These are phyloP conservation scores for Monotropa hypopitys DNA, from an alignment of 179 eudicot genomes.

Conservation along the genomic window DNA sequence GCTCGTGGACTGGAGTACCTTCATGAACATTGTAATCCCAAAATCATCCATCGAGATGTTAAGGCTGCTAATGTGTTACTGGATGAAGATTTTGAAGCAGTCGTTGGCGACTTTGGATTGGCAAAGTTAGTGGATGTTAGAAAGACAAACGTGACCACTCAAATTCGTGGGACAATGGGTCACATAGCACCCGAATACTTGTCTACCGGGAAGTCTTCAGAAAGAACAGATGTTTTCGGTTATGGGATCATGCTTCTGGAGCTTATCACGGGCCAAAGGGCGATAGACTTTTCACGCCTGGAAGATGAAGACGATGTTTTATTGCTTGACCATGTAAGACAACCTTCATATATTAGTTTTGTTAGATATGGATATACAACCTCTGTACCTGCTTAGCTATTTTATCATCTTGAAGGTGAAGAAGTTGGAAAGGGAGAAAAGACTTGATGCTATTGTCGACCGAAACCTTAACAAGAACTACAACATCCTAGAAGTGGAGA, in stretches of 20 bases:
- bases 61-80: conserved; percentile 92
- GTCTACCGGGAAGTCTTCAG: conserved; percentile 91
- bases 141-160: conserved; percentile 85
- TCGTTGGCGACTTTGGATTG: conserved; percentile 93
- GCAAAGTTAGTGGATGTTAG: conserved; percentile 90
- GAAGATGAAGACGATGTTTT: conserved; percentile 94
- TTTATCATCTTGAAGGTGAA: conserved; percentile 38
- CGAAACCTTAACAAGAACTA: conserved; percentile 39
- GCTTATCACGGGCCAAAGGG: conserved; percentile 87
- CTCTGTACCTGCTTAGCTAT: not conserved
- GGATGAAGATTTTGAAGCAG: conserved; percentile 86
- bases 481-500: conserved; percentile 59
- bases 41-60: conserved; percentile 91
- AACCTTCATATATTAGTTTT: not conserved
- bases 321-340: conserved; percentile 91
- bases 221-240: conserved; percentile 87
- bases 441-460: conserved; percentile 69
- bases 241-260: conserved; percentile 93
- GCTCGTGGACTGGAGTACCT: conserved; percentile 95
- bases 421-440: conserved; percentile 70
- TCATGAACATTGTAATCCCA: conserved; percentile 94
- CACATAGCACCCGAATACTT: conserved; percentile 96
- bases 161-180: conserved; percentile 98
- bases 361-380: too few relatives aligned
- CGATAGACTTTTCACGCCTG: conserved; percentile 81